Conservation (phyloP, 192 early-diverging fungal genomes). For the Backusella tarrabulga region DNA sequence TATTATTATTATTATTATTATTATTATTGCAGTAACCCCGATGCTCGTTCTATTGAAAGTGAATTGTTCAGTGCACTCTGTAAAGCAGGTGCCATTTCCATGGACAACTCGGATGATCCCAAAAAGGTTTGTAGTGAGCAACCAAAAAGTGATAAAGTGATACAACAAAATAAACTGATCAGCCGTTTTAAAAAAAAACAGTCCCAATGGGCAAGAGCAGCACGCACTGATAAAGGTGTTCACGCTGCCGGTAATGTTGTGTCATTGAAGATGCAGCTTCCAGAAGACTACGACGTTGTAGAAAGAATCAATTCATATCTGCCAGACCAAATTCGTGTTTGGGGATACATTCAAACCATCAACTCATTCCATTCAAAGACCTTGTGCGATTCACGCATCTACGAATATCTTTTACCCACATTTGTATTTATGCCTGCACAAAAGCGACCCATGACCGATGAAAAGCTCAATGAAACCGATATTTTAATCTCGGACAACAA, state of each 20-base stretch:
- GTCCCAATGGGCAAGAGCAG: constrained; percentile 85
- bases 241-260: constrained; percentile 96
- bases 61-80: constrained; percentile 88
- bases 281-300: constrained; percentile 72
- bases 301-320: constrained; percentile 78
- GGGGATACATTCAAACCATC: constrained; percentile 64
- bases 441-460: constrained; percentile 36
- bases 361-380: constrained; percentile 90
- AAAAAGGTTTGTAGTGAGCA: constrained; percentile 48
- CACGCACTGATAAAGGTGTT: constrained; percentile 98
- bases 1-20: constrained; percentile 12
- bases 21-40: constrained; percentile 59
- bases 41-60: constrained; percentile 82
- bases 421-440: constrained; percentile 70
- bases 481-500: constrained; percentile 17
- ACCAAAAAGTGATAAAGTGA: neutral
- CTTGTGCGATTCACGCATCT: constrained; percentile 88
- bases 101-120: constrained; percentile 82
- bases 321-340: constrained; percentile 79
- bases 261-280: constrained; percentile 81
- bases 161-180: neutral
- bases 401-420: constrained; percentile 96
- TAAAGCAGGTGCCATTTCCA: constrained; percentile 77
- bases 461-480: constrained; percentile 26
- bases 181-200: constrained; percentile 15